Percentiles rank a stretch among this genome's conserved stretches.
phyloP scores from a whole-genome alignment of 176 grass and related monocot species.

The Themeda triandra region DNA sequence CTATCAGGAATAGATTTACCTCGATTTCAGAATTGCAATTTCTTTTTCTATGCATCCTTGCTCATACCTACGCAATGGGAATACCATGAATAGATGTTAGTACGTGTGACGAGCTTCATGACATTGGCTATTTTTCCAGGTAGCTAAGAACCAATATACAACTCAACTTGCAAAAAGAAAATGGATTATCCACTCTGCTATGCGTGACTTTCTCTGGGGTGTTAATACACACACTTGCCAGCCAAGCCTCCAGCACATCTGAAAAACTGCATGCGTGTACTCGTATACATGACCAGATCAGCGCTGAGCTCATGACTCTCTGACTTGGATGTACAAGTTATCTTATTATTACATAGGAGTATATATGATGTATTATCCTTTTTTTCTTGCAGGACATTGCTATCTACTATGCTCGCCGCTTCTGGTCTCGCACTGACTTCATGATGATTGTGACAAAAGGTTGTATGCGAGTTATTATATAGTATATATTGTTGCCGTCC shows the following conservation, averaged over 20 bases:
- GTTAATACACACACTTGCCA: no score
- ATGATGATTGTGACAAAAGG: slow-evolving; percentile 7
- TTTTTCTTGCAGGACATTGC: background rate
- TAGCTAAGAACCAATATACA: no score
- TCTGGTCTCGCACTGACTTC: background rate
- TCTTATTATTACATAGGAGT: background rate
- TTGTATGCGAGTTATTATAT: no score
- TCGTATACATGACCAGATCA: background rate
- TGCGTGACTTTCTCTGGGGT: background rate
- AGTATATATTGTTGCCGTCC: background rate
- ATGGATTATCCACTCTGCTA: background rate
- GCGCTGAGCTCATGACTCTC: background rate
- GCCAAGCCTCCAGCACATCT: background rate
- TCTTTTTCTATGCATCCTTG: no score
- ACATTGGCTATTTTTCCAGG: no score
- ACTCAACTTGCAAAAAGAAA: no score
- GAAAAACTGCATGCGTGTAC: background rate
- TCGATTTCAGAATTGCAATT: no score
- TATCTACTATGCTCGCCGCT: background rate
- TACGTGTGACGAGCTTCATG: no score
- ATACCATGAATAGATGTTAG: no score
- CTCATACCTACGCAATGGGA: no score
- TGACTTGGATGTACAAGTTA: background rate
- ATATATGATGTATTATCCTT: background rate
- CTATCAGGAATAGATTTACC: no score